These are phyloP conservation scores for Candida alai DNA, from an alignment of 805 yeast species.

Conservation along the genomic window DNA sequence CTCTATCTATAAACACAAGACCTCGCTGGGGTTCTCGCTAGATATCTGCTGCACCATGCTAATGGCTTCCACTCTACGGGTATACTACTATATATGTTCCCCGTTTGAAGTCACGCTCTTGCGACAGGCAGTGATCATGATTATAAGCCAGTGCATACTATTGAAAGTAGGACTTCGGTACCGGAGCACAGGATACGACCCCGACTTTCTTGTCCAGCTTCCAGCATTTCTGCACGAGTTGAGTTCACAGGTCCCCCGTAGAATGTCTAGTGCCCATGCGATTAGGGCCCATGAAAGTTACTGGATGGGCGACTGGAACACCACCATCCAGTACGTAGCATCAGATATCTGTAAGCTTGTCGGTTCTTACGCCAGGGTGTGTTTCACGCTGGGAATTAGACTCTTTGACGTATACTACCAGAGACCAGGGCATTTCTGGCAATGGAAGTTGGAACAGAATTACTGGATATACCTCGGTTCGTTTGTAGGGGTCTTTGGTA, in stretches of 20 bases:
- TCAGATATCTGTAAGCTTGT: constrained; percentile 8
- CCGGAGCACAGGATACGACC: constrained; percentile 40
- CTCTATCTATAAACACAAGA: constrained; percentile 57
- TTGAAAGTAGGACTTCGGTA: constrained; percentile 59
- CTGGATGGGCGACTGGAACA: constrained; percentile 6
- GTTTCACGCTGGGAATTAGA: constrained; percentile 36
- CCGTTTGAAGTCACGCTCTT: constrained; percentile 80
- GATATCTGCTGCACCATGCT: constrained; percentile 93
- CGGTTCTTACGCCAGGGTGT: background rate
- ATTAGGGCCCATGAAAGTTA: constrained; percentile 17
- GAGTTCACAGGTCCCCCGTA: constrained; percentile 18
- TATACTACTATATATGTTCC: constrained; percentile 70
- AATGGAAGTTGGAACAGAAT: constrained; percentile 60
- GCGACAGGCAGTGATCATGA: constrained; percentile 80
- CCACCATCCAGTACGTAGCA: background rate
- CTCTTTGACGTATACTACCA: constrained; percentile 64
- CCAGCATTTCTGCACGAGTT: constrained; percentile 29
- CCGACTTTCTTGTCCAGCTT: constrained; percentile 26
- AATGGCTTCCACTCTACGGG: constrained; percentile 67
- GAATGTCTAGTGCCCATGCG: constrained; percentile 12
- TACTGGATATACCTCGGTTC: constrained; percentile 62
- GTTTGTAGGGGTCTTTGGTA: constrained; percentile 40
- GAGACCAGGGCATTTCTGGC: constrained; percentile 76
- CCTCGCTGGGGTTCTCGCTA: constrained; percentile 80
- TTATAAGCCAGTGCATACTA: constrained; percentile 67